A percentile compares a stretch with the other conserved stretches of the same genome.
Conservation (phyloP, 805 yeast genomes). For the Blastobotrys terrestris region DNA sequence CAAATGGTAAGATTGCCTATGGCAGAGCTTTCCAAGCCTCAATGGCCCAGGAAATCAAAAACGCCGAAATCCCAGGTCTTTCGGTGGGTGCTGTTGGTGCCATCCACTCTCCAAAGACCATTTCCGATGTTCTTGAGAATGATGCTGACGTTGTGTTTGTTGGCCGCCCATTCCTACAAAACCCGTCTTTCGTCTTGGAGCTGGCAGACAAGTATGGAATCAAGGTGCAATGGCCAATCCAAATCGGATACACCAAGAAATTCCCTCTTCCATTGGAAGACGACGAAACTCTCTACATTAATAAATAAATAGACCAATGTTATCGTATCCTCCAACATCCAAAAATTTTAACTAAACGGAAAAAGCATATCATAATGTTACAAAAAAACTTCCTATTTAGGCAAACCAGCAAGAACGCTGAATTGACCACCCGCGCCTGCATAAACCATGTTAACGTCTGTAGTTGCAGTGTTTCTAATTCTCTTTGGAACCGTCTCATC, state of each 20-base stretch:
- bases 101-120: conserved; percentile 32
- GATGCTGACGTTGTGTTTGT: conserved; percentile 43
- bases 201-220: conserved; percentile 48
- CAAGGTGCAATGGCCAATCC: conserved; percentile 34
- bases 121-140: conserved; percentile 37
- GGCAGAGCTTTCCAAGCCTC: conserved; percentile 36
- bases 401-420: conserved; percentile 76
- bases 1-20: conserved; percentile 26
- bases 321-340: too few relatives aligned
- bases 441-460: conserved; percentile 58
- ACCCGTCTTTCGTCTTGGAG: conserved; percentile 45
- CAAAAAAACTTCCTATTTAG: conserved; percentile 15
- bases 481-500: conserved; percentile 86
- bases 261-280: not conserved
- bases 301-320: not conserved
- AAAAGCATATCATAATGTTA: too few relatives aligned
- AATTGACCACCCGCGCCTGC: conserved; percentile 98
- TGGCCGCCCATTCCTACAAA: conserved; percentile 42
- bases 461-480: conserved; percentile 91
- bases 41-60: conserved; percentile 38
- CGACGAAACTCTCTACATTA: not conserved
- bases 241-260: conserved; percentile 9
- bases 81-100: conserved; percentile 45
- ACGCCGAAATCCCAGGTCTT: conserved; percentile 37
- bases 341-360: too few relatives aligned